Percentiles rank a stretch among this genome's conserved stretches.
Conservation (phyloP, 495 filamentous ascomycete species). For the Letharia lupina region DNA sequence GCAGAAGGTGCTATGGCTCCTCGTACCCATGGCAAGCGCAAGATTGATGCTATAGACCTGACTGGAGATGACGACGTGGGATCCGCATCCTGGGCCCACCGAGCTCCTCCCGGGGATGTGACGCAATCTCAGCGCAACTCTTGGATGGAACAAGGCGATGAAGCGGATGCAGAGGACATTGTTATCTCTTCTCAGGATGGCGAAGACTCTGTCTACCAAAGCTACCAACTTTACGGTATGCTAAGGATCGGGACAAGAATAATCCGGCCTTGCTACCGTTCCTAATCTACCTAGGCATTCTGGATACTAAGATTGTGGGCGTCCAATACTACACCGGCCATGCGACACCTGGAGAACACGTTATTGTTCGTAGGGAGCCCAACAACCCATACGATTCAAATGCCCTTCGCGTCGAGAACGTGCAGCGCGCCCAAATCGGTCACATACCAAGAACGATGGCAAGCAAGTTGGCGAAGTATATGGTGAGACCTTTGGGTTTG, state of each 20-base stretch:
- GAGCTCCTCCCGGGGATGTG: conserved; percentile 20
- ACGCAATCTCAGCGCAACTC: conserved; percentile 20
- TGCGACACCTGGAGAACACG: conserved; percentile 63
- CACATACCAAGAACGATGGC: conserved; percentile 63
- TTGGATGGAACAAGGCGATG: conserved; percentile 26
- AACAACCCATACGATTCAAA: conserved; percentile 66
- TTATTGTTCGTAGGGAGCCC: conserved; percentile 60
- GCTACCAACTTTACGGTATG: conserved; percentile 45
- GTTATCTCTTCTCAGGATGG: conserved; percentile 36
- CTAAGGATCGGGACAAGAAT: neutral
- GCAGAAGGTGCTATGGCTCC: too few relatives aligned
- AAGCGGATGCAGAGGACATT: conserved; percentile 27
- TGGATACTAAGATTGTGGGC: conserved; percentile 67
- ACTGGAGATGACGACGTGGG: conserved; percentile 35
- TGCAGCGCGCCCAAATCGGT: conserved; percentile 70
- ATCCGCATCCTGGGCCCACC: neutral
- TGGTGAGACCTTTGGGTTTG: conserved; percentile 36
- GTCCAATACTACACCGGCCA: conserved; percentile 67
- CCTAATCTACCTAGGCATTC: conserved; percentile 26
- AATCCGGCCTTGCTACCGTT: neutral
- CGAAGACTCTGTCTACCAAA: conserved; percentile 37
- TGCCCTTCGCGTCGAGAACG: conserved; percentile 73
- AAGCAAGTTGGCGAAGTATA: conserved; percentile 62
- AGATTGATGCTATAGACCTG: conserved; percentile 33
- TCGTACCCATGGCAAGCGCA: conserved; percentile 11